These are phyloP conservation scores for Effrenium voratum DNA, from an alignment of 73 alveolate genomes.

Conservation along the genomic window DNA sequence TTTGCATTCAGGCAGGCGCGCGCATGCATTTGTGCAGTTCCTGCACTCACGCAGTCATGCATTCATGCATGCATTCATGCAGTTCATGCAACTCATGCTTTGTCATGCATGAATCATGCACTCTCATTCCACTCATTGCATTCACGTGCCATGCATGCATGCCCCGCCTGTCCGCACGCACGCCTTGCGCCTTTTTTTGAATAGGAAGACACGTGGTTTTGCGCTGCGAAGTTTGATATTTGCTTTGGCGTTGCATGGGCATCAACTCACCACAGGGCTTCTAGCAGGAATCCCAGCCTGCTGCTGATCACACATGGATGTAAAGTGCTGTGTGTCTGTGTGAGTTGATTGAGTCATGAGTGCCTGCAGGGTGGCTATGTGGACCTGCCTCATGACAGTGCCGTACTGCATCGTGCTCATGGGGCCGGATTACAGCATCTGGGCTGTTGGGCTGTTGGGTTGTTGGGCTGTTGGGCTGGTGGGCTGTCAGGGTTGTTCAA, in stretches of 20 bases:
- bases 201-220: too few species aligned
- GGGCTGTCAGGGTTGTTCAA: background rate
- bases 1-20: too few species aligned
- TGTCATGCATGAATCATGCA: too few species aligned
- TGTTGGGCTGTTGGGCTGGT: background rate
- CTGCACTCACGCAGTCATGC: too few species aligned
- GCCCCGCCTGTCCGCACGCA: background rate
- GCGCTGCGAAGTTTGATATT: background rate
- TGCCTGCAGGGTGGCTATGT: conserved; percentile 52
- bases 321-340: background rate
- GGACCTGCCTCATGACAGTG: background rate
- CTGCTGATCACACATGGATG: background rate
- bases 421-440: background rate
- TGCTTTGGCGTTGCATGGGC: background rate
- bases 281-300: background rate
- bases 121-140: background rate
- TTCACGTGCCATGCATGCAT: background rate
- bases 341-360: too few species aligned
- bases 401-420: conserved; percentile 22
- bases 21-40: too few species aligned
- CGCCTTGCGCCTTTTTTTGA: background rate
- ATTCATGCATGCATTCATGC: too few species aligned
- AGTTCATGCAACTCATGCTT: too few species aligned
- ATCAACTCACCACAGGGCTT: background rate
- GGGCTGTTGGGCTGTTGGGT: background rate